phyloP scores from a whole-genome alignment of 768 basidiomycete species.

The Russula emetica region DNA sequence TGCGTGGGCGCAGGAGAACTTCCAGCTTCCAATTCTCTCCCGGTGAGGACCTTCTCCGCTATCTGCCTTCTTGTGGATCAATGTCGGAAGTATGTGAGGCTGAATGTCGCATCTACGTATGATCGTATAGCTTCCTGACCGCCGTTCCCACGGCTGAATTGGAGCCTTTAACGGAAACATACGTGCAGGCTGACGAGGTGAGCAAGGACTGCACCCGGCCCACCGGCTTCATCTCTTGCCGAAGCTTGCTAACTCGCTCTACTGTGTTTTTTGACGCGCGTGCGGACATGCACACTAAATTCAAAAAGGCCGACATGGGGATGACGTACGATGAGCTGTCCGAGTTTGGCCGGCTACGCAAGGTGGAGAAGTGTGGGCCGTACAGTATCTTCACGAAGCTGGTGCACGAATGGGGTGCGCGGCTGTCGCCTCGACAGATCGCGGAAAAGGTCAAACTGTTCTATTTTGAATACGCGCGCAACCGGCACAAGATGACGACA shows the following conservation, averaged over 20 bases:
- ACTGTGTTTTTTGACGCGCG: neutral
- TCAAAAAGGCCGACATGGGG: constrained; percentile 85
- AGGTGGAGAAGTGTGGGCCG: constrained; percentile 96
- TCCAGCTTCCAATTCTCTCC: constrained; percentile 78
- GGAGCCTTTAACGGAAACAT: constrained; percentile 90
- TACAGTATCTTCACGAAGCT: constrained; percentile 97
- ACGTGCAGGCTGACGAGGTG: constrained; percentile 95
- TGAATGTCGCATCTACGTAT: too few species aligned
- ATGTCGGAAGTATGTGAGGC: neutral
- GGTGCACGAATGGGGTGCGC: constrained; percentile 86
- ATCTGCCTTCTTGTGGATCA: neutral
- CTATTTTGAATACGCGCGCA: constrained; percentile 95
- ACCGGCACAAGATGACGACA: constrained; percentile 98
- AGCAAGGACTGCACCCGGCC: constrained; percentile 19
- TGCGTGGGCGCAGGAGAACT: constrained; percentile 68
- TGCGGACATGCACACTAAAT: neutral
- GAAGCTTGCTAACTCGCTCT: neutral
- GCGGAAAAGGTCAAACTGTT: constrained; percentile 97
- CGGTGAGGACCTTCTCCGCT: constrained; percentile 43
- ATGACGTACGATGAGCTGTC: constrained; percentile 99
- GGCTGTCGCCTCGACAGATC: constrained; percentile 80
- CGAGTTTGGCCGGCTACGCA: constrained; percentile 87
- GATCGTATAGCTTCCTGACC: constrained; percentile 65
- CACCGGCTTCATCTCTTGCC: neutral
- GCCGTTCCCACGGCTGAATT: constrained; percentile 95